Conservation (phyloP, 495 filamentous ascomycete species). For the Aspergillus mulundensis region DNA sequence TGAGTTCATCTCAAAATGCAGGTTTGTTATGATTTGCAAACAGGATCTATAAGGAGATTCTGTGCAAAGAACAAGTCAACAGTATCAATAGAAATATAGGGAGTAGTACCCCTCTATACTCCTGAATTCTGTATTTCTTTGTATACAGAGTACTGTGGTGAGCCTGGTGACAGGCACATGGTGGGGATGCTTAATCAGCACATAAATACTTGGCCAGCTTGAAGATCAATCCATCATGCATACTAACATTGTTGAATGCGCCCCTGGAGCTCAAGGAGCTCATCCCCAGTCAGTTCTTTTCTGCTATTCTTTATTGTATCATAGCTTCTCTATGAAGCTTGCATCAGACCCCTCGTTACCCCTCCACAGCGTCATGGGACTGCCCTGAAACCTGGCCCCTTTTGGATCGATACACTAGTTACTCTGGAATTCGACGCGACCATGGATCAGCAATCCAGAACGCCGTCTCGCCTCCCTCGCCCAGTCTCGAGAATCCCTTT, state of each 20-base stretch:
- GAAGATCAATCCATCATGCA: constrained; percentile 11
- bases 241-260: constrained; percentile 3
- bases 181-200: neutral
- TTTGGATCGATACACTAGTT: neutral
- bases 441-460: constrained; percentile 36
- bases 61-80: too few species aligned
- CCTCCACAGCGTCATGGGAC: constrained; percentile 9
- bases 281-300: neutral
- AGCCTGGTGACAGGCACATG: too few species aligned
- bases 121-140: too few species aligned
- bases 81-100: too few species aligned
- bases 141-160: too few species aligned
- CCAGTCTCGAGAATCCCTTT: constrained; percentile 40
- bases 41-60: too few species aligned
- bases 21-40: too few species aligned
- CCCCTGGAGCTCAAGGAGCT: constrained; percentile 7
- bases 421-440: constrained; percentile 8
- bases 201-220: constrained; percentile 5
- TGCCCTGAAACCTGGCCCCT: neutral
- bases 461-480: constrained; percentile 33
- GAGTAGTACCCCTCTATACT: too few species aligned
- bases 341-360: neutral
- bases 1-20: too few species aligned
- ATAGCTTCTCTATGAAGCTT: neutral
- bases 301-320: neutral